phyloP scores from a whole-genome alignment of 2,329 filamentous ascomycete species.

The Pseudogymnoascus sp. region DNA sequence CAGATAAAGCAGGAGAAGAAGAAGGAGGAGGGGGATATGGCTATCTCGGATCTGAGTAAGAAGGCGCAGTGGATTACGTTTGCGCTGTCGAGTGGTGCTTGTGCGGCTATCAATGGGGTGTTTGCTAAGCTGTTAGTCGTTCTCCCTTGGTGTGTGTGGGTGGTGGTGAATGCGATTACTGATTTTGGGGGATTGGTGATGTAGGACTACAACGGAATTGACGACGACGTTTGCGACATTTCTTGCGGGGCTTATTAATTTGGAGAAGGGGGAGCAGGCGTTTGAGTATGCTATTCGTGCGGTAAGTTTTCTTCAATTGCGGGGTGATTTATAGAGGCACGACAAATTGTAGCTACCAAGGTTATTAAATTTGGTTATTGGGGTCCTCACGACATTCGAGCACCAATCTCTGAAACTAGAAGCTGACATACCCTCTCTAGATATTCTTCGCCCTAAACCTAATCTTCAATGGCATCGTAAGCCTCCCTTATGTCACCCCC shows the following conservation, averaged over 20 bases:
- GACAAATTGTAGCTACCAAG: background rate
- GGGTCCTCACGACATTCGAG: background rate
- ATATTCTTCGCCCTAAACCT: slow-evolving; percentile 71
- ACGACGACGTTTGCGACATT: slow-evolving; percentile 46
- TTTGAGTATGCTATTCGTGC: slow-evolving; percentile 46
- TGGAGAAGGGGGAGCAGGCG: slow-evolving; percentile 39
- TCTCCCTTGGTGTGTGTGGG: background rate
- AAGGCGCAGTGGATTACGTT: slow-evolving; percentile 57
- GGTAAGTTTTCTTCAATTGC: slow-evolving; percentile 33
- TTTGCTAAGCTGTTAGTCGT: slow-evolving; percentile 71
- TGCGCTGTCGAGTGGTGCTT: slow-evolving; percentile 67
- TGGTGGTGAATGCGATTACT: background rate
- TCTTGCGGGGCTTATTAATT: slow-evolving; percentile 39
- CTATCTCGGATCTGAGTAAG: slow-evolving; percentile 28
- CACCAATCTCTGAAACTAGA: background rate
- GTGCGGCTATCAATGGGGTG: slow-evolving; percentile 74
- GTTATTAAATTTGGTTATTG: background rate
- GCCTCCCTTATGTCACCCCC: slow-evolving; percentile 24
- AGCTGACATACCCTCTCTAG: slow-evolving; percentile 16
- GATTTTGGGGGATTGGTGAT: background rate
- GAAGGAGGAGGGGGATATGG: slow-evolving; percentile 16
- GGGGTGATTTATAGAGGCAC: background rate
- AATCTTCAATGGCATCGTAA: slow-evolving; percentile 63
- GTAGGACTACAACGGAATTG: slow-evolving; percentile 49
- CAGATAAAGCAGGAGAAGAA: background rate